Percentiles rank a stretch among this genome's conserved stretches.
Evolutionary conservation across 805 yeast species (phyloP).

Genomic region (Ogataea trehalophila): DNA sequence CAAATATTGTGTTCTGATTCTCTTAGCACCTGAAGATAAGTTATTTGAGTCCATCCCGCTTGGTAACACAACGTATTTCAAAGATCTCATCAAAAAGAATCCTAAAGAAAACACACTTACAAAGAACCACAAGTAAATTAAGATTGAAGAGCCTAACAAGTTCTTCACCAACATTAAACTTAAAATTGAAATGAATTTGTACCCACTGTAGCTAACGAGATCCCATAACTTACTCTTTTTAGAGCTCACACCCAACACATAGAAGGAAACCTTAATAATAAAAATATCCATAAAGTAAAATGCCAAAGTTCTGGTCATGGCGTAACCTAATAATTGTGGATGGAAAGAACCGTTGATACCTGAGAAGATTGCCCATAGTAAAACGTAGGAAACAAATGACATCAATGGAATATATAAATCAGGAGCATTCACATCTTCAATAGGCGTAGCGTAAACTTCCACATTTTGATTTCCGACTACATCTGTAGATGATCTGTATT

Average conservation of each 20-base stretch:
- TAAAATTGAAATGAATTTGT: slow-evolving; percentile 82
- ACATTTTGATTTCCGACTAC: slow-evolving; percentile 28
- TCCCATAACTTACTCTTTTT: slow-evolving; percentile 61
- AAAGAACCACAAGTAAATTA: slow-evolving; percentile 34
- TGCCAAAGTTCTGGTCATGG: slow-evolving; percentile 82
- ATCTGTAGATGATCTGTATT: slow-evolving; percentile 32
- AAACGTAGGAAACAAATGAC: slow-evolving; percentile 84
- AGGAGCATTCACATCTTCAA: slow-evolving; percentile 88
- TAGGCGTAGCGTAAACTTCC: slow-evolving; percentile 63
- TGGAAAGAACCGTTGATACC: slow-evolving; percentile 89
- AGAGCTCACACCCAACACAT: slow-evolving; percentile 65
- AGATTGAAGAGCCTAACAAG: slow-evolving; percentile 29
- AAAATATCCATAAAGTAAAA: slow-evolving; percentile 72
- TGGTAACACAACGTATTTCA: slow-evolving; percentile 65
- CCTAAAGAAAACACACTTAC: slow-evolving; percentile 56
- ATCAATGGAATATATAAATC: slow-evolving; percentile 93
- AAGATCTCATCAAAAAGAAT: slow-evolving; percentile 63
- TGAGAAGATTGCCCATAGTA: slow-evolving; percentile 76
- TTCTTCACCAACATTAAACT: slow-evolving; percentile 50
- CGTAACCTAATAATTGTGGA: slow-evolving; percentile 85
- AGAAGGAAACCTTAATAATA: slow-evolving; percentile 76
- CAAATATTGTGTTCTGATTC: slow-evolving; percentile 80
- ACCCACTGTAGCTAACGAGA: slow-evolving; percentile 84
- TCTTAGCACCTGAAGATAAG: slow-evolving; percentile 62
- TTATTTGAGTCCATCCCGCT: slow-evolving; percentile 50